phyloP scores from a whole-genome alignment of 2,329 filamentous ascomycete species.

The Myrmaecium sp. region DNA sequence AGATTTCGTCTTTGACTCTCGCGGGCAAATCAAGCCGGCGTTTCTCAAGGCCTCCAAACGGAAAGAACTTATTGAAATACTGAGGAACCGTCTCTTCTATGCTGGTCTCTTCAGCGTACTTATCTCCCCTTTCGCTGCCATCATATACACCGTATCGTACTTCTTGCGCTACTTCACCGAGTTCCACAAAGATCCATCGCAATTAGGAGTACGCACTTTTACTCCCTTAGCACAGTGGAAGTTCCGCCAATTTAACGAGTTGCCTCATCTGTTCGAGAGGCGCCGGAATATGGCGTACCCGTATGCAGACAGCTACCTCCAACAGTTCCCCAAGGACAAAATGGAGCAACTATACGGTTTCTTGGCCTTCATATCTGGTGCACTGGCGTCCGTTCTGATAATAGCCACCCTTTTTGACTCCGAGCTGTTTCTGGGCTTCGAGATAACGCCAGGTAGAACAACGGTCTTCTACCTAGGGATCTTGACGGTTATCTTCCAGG shows the following conservation, averaged over 20 bases:
- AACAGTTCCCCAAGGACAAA: constrained; percentile 93
- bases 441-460: constrained; percentile 75
- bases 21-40: constrained; percentile 70
- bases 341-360: constrained; percentile 73
- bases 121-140: constrained; percentile 72
- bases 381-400: constrained; percentile 70
- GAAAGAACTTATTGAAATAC: constrained; percentile 56
- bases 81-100: constrained; percentile 64
- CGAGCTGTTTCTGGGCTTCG: constrained; percentile 79
- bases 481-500: constrained; percentile 67
- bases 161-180: constrained; percentile 95
- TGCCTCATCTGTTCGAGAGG: constrained; percentile 80
- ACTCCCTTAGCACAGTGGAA: constrained; percentile 95
- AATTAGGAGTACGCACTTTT: constrained; percentile 76
- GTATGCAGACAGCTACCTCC: constrained; percentile 79
- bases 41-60: constrained; percentile 76
- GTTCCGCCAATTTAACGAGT: constrained; percentile 94
- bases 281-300: constrained; percentile 89
- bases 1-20: constrained; percentile 76
- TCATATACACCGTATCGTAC: constrained; percentile 73
- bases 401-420: constrained; percentile 76
- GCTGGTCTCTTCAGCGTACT: constrained; percentile 75
- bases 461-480: constrained; percentile 81
- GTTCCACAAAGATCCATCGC: constrained; percentile 83
- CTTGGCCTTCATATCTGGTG: constrained; percentile 73